Evolutionary conservation across 75 land plant species (phyloP).

Genomic region (Pseudotsuga menziesii): DNA sequence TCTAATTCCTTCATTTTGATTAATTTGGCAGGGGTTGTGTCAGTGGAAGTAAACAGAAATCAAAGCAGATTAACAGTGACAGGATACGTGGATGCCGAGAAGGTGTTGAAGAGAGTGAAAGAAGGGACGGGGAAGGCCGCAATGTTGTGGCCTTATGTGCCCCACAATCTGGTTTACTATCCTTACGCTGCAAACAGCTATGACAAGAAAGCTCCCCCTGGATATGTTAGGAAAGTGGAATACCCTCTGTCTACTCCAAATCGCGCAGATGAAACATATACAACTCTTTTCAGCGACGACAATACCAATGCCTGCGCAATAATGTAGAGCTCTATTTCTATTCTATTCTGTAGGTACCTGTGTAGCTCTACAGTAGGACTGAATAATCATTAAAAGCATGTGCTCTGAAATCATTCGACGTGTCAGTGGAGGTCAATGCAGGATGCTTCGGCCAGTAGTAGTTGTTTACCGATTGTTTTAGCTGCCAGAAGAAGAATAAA

Average conservation of each 20-base stretch:
- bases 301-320: constrained; percentile 12
- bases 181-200: constrained; percentile 53
- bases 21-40: constrained; percentile 28
- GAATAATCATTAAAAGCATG: too few relatives aligned
- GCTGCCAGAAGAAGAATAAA: too few relatives aligned
- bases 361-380: too few relatives aligned
- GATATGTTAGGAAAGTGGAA: constrained; percentile 49
- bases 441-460: too few relatives aligned
- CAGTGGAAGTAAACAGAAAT: constrained; percentile 45
- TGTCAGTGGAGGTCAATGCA: too few relatives aligned
- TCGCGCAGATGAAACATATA: not conserved
- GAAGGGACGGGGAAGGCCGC: constrained; percentile 53
- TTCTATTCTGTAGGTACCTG: too few relatives aligned
- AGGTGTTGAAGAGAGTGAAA: constrained; percentile 47
- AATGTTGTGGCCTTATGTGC: constrained; percentile 70
- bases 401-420: too few relatives aligned
- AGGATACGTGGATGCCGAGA: constrained; percentile 55
- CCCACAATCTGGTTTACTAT: constrained; percentile 44
- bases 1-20: not conserved
- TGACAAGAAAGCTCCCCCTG: constrained; percentile 65
- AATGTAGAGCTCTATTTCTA: not conserved
- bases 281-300: constrained; percentile 4
- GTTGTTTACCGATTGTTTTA: too few relatives aligned
- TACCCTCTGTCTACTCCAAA: not conserved
- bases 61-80: constrained; percentile 53